A percentile compares a stretch with the other conserved stretches of the same genome.
Conservation (phyloP, 306 rosid species). For the Vigna hirtella region DNA sequence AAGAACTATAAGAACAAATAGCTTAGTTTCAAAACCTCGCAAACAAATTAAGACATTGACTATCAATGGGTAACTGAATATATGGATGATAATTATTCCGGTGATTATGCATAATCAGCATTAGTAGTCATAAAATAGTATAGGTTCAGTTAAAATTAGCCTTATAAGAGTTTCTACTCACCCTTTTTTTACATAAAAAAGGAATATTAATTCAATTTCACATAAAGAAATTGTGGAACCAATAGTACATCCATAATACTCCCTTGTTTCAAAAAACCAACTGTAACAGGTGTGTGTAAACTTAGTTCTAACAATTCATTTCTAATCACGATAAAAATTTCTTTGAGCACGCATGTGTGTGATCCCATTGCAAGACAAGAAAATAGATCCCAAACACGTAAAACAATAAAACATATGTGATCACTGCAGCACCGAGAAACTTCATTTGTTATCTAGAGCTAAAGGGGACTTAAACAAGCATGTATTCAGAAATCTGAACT, state of each 20-base stretch:
- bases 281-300: constrained; percentile 1
- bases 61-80: constrained; percentile 24
- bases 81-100: constrained; percentile 9
- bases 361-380: neutral
- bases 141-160: constrained; percentile 16
- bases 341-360: neutral
- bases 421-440: neutral
- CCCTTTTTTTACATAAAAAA: neutral
- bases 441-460: neutral
- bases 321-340: neutral
- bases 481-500: constrained; percentile 12
- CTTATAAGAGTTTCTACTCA: constrained; percentile 19
- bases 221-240: constrained; percentile 2
- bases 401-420: neutral
- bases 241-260: constrained; percentile 20
- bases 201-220: neutral
- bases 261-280: constrained; percentile 22
- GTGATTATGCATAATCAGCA: constrained; percentile 24
- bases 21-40: constrained; percentile 46
- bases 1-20: constrained; percentile 63
- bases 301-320: constrained; percentile 25
- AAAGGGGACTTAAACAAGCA: neutral
- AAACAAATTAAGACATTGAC: constrained; percentile 17
- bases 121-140: constrained; percentile 1
- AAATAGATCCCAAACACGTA: neutral